Evolutionary conservation across 2,329 filamentous ascomycete species (phyloP).

Genomic region (Paracoccidioides brasiliensis): DNA sequence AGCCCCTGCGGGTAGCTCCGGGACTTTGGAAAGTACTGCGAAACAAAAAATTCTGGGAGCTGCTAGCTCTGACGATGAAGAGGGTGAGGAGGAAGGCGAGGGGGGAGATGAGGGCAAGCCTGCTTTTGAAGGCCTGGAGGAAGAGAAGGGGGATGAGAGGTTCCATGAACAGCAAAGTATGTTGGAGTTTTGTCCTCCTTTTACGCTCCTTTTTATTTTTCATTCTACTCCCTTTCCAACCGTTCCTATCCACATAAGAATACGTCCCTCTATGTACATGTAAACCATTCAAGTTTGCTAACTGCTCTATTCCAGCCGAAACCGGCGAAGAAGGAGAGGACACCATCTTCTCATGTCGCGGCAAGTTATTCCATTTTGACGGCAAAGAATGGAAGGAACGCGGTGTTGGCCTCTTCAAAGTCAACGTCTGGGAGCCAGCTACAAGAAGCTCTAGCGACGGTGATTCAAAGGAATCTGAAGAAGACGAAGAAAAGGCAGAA

Average conservation of each 20-base stretch:
- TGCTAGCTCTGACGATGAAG: constrained; percentile 45
- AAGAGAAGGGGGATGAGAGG: constrained; percentile 37
- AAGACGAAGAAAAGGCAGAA: constrained; percentile 17
- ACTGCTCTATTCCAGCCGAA: constrained; percentile 44
- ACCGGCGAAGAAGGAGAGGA: constrained; percentile 78
- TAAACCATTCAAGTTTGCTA: constrained; percentile 11
- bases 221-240: neutral
- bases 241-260: neutral
- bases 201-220: neutral
- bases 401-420: constrained; percentile 68
- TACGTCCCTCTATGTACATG: neutral
- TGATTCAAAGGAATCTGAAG: constrained; percentile 35
- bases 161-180: constrained; percentile 52
- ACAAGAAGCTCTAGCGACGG: constrained; percentile 42
- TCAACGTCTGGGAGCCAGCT: constrained; percentile 56
- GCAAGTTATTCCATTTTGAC: constrained; percentile 73
- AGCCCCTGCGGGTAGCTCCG: constrained; percentile 40
- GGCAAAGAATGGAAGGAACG: constrained; percentile 77
- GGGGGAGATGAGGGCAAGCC: constrained; percentile 34
- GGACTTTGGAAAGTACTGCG: constrained; percentile 27
- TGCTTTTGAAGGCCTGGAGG: constrained; percentile 37
- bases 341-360: constrained; percentile 61
- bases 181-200: constrained; percentile 16
- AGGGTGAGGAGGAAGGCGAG: constrained; percentile 36
- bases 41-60: constrained; percentile 59